phyloP scores from a whole-genome alignment of 345 rosid genomes.

The Raphanus sativus region DNA sequence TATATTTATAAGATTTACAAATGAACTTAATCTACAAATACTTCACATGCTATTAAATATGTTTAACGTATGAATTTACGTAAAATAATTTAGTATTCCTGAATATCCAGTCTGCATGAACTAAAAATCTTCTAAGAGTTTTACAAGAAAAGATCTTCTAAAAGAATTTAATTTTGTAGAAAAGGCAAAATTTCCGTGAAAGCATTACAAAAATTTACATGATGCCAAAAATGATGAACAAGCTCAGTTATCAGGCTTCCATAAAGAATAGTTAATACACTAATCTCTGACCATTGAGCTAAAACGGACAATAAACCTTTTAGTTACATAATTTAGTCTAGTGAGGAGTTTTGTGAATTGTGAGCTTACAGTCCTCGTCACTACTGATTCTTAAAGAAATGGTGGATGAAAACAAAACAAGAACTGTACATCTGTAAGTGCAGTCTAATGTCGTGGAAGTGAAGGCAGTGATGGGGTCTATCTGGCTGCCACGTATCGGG shows the following conservation, averaged over 20 bases:
- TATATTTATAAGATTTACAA: neutral
- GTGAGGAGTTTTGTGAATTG: neutral
- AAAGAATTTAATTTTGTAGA: neutral
- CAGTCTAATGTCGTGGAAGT: constrained; percentile 2
- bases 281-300: neutral
- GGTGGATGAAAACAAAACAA: neutral
- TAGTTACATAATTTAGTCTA: neutral
- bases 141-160: neutral
- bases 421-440: neutral
- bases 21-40: neutral
- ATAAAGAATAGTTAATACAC: neutral
- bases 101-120: neutral
- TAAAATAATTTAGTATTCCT: neutral
- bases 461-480: constrained; percentile 10
- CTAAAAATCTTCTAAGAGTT: neutral
- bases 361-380: neutral
- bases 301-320: neutral
- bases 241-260: neutral
- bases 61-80: neutral
- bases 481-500: constrained; percentile 4
- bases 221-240: neutral
- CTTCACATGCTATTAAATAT: neutral
- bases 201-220: neutral
- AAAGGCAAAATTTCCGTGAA: neutral
- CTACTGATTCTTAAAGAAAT: neutral